Percentiles rank a stretch among this genome's conserved stretches.
Conservation (phyloP, 441 rosid species). For the Populus hybrid region DNA sequence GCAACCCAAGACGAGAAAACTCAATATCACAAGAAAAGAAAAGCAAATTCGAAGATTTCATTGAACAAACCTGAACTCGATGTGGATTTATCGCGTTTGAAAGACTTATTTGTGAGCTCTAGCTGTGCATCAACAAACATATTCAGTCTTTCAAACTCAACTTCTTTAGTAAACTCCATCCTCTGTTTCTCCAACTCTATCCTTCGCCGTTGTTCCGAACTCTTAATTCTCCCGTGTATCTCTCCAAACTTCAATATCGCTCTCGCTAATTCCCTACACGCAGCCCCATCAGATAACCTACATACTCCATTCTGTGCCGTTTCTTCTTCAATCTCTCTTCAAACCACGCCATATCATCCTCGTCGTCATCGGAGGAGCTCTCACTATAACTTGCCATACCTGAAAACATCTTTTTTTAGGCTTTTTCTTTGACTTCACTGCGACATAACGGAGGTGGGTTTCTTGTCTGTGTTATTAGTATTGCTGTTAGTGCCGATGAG, state of each 20-base stretch:
- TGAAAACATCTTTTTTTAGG: conserved; percentile 15
- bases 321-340: conserved; percentile 43
- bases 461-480: conserved; percentile 12
- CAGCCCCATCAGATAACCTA: conserved; percentile 44
- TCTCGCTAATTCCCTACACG: conserved; percentile 63
- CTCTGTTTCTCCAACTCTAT: conserved; percentile 80
- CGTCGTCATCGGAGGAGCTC: conserved; percentile 25
- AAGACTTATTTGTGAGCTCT: conserved; percentile 47
- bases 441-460: conserved; percentile 19
- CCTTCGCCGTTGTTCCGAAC: conserved; percentile 61
- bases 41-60: not conserved
- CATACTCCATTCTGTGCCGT: conserved; percentile 44
- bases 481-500: conserved; percentile 34
- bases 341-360: conserved; percentile 31
- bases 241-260: conserved; percentile 68
- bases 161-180: conserved; percentile 68
- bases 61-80: conserved; percentile 24
- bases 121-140: conserved; percentile 61
- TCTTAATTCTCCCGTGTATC: conserved; percentile 68
- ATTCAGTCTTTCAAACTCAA: conserved; percentile 74
- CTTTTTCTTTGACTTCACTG: conserved; percentile 22
- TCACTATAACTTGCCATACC: conserved; percentile 29
- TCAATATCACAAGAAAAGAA: not conserved
- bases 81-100: conserved; percentile 16
- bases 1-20: not conserved